Percentiles rank a stretch among this genome's conserved stretches.
Conservation (phyloP, 305 asterid genomes). For the Lippia alba region DNA sequence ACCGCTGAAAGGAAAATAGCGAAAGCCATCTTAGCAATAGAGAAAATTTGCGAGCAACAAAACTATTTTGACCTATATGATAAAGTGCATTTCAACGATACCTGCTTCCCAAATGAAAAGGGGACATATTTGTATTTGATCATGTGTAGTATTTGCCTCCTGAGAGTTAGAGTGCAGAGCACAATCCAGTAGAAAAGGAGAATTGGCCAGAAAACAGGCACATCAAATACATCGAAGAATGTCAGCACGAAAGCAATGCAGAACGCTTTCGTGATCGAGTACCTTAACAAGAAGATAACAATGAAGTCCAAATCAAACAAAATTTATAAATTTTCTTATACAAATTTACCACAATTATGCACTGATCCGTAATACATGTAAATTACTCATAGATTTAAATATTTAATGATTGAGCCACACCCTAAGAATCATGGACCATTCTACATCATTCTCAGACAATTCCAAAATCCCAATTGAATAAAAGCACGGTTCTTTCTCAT, state of each 20-base stretch:
- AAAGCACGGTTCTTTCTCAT: too few species aligned
- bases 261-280: conserved; percentile 69
- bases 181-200: conserved; percentile 75
- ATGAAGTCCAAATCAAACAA: conserved; percentile 24
- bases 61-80: not conserved
- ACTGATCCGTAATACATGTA: not conserved
- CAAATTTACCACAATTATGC: conserved; percentile 6
- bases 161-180: conserved; percentile 58
- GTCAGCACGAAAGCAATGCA: conserved; percentile 68
- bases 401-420: too few species aligned
- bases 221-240: conserved; percentile 63
- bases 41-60: conserved; percentile 11
- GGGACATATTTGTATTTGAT: conserved; percentile 71
- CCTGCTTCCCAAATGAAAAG: conserved; percentile 73
- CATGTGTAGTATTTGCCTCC: conserved; percentile 69
- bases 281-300: conserved; percentile 48
- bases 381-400: too few species aligned
- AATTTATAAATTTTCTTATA: not conserved
- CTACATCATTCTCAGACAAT: not conserved
- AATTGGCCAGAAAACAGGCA: conserved; percentile 83
- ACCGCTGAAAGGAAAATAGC: conserved; percentile 48
- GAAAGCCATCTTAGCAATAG: conserved; percentile 8
- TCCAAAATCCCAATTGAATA: conserved; percentile 11
- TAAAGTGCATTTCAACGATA: conserved; percentile 17
- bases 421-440: too few species aligned